Percentiles rank a stretch among this genome's conserved stretches.
Conservation (phyloP, 495 filamentous ascomycete species). For the Penicillium flavigenum region DNA sequence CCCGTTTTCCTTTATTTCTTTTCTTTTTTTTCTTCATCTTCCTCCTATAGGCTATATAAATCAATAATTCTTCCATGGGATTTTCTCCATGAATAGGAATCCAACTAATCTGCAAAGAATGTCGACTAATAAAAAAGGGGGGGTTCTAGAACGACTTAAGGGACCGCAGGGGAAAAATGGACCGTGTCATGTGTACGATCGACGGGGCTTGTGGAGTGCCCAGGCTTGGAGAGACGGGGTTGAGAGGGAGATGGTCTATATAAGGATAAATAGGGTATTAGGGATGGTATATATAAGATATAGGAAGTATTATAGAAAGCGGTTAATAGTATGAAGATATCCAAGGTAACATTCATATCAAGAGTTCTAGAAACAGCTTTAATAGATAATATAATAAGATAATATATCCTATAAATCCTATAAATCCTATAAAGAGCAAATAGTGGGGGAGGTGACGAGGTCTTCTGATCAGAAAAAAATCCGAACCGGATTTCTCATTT, state of each 20-base stretch:
- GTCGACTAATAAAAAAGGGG: conserved; percentile 13
- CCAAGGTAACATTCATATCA: background rate
- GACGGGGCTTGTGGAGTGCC: conserved; percentile 27
- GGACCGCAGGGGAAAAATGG: conserved; percentile 33
- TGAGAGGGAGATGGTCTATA: conserved; percentile 5
- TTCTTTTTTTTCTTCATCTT: no score
- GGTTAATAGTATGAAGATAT: no score
- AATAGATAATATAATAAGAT: no score
- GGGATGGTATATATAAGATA: background rate
- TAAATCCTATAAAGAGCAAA: background rate
- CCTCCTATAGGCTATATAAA: conserved; percentile 8
- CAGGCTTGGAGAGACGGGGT: conserved; percentile 2
- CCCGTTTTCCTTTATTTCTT: background rate
- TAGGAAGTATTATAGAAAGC: background rate
- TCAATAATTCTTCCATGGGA: conserved; percentile 20
- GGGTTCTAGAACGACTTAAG: conserved; percentile 34
- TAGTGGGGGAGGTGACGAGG: conserved; percentile 35
- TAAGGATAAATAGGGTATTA: background rate
- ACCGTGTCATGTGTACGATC: conserved; percentile 46
- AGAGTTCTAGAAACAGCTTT: no score
- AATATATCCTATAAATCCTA: no score
- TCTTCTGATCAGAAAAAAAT: conserved; percentile 46
- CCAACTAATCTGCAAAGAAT: conserved; percentile 22
- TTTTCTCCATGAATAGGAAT: conserved; percentile 37
- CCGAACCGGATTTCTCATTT: conserved; percentile 29